Evolutionary conservation across 768 basidiomycete species (phyloP).

Genomic region (Symmetrospora coprosmae): DNA sequence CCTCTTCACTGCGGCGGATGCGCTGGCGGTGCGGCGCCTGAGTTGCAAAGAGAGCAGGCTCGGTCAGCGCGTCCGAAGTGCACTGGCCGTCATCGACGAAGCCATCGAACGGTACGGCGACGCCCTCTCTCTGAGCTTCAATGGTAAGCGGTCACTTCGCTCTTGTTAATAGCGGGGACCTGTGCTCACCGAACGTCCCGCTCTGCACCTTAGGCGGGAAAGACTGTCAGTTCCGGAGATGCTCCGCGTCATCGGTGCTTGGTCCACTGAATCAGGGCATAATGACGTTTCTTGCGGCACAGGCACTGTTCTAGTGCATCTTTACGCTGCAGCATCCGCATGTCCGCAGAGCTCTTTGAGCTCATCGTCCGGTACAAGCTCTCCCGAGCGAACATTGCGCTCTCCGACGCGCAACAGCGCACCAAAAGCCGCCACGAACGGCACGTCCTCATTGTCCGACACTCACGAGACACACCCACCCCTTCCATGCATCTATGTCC

Average conservation of each 20-base stretch:
- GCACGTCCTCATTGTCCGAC: conserved; percentile 42
- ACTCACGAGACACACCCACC: conserved; percentile 28
- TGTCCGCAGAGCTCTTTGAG: conserved; percentile 37
- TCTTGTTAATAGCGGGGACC: no score
- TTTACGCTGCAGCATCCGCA: conserved; percentile 63
- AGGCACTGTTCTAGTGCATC: conserved; percentile 92
- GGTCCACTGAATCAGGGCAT: no score
- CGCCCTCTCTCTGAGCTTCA: conserved; percentile 76
- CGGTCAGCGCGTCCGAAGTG: conserved; percentile 49
- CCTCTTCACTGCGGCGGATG: conserved; percentile 23
- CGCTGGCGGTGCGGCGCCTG: conserved; percentile 21
- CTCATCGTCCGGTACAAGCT: conserved; percentile 29
- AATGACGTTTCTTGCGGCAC: conserved; percentile 2
- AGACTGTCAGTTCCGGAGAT: conserved; percentile 52
- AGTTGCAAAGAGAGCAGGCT: background rate
- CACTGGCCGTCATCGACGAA: conserved; percentile 63
- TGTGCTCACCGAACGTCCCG: no score
- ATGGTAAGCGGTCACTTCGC: no score
- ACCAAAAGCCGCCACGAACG: conserved; percentile 37
- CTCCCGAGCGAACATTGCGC: conserved; percentile 6
- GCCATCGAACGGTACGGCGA: conserved; percentile 61
- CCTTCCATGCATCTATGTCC: conserved; percentile 58
- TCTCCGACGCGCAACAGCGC: conserved; percentile 19
- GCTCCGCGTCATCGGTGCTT: conserved; percentile 33
- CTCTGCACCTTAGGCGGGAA: no score